A percentile compares a stretch with the other conserved stretches of the same genome.
Evolutionary conservation across 257 asterid species (phyloP).

Genomic region (Plantago elongata): DNA sequence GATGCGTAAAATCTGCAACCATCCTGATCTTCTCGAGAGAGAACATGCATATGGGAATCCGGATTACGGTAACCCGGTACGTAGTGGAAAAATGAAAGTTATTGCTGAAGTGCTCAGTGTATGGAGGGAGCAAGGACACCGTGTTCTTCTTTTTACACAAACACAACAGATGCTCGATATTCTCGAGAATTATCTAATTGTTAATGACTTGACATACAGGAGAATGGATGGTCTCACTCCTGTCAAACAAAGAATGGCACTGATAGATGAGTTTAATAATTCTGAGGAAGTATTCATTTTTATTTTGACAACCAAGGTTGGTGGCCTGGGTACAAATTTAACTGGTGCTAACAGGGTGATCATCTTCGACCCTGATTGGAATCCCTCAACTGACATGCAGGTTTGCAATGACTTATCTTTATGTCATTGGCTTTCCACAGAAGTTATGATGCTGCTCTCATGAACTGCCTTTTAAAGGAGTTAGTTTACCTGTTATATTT

Average conservation of each 20-base stretch:
- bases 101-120: slow-evolving; percentile 81
- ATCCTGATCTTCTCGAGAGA: slow-evolving; percentile 97
- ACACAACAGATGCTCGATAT: slow-evolving; percentile 99
- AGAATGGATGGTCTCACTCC: slow-evolving; percentile 97
- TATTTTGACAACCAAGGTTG: slow-evolving; percentile 91
- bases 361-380: slow-evolving; percentile 99
- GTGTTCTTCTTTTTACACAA: slow-evolving; percentile 89
- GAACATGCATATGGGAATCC: slow-evolving; percentile 77
- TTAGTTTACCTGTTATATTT: slow-evolving; percentile 1
- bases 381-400: slow-evolving; percentile 98
- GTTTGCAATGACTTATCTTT: slow-evolving; percentile 34
- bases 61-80: slow-evolving; percentile 83
- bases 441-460: slow-evolving; percentile 1
- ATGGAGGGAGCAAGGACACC: slow-evolving; percentile 98
- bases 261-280: slow-evolving; percentile 91
- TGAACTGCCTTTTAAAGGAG: not conserved
- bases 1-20: slow-evolving; percentile 97
- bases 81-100: slow-evolving; percentile 95
- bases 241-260: slow-evolving; percentile 80
- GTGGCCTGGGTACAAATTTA: slow-evolving; percentile 94
- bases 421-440: slow-evolving; percentile 11
- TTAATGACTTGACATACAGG: slow-evolving; percentile 59
- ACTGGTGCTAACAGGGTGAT: slow-evolving; percentile 97
- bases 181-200: slow-evolving; percentile 60
- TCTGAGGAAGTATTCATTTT: slow-evolving; percentile 71